Conservation (phyloP, 306 rosid genomes). For the Boehmeria nivea region DNA sequence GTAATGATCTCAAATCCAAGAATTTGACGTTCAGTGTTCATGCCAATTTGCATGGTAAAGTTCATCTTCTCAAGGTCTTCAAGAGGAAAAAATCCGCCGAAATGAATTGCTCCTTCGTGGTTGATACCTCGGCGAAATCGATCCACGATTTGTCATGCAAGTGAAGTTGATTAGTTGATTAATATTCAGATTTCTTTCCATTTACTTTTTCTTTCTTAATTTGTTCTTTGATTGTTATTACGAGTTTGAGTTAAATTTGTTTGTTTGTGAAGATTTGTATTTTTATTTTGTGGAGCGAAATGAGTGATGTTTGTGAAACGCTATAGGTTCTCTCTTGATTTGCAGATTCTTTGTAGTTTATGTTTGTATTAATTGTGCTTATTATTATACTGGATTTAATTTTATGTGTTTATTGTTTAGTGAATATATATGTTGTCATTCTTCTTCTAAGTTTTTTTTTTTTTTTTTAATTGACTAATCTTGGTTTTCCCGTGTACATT, state of each 20-base stretch:
- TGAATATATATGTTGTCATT: too few relatives aligned
- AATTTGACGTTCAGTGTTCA: slow-evolving; percentile 19
- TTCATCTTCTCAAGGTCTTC: slow-evolving; percentile 21
- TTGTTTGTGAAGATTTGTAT: background rate
- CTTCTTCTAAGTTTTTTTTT: too few relatives aligned
- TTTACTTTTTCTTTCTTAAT: background rate
- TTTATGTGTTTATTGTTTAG: too few relatives aligned
- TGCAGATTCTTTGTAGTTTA: too few relatives aligned
- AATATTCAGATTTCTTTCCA: background rate
- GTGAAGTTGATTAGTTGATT: background rate
- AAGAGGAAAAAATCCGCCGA: slow-evolving; percentile 31
- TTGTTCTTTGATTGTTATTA: background rate
- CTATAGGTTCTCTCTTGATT: too few relatives aligned
- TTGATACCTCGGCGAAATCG: slow-evolving; percentile 17
- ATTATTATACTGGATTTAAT: too few relatives aligned
- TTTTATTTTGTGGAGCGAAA: background rate
- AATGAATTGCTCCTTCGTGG: slow-evolving; percentile 23
- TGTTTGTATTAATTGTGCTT: too few relatives aligned
- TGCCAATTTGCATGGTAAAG: slow-evolving; percentile 32
- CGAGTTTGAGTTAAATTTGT: too few relatives aligned
- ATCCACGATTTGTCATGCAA: slow-evolving; percentile 25
- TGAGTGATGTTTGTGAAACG: too few relatives aligned
- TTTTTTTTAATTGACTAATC: too few relatives aligned
- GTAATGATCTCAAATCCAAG: slow-evolving; percentile 21
- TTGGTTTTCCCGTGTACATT: too few relatives aligned